Conservation (phyloP, 1,139 yeast species). For the Debaryomycetaceae sp. region DNA sequence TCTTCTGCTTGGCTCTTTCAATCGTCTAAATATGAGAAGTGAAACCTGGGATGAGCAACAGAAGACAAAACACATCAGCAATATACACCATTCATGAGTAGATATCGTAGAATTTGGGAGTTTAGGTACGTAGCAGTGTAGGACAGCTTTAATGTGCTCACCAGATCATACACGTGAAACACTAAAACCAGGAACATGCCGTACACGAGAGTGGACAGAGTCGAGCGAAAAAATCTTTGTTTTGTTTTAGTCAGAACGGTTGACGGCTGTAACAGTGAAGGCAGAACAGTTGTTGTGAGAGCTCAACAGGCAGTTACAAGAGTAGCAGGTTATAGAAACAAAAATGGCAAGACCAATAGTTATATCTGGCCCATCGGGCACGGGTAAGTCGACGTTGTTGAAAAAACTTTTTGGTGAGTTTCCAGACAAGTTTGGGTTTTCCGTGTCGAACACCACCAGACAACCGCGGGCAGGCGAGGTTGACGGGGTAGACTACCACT, state of each 20-base stretch:
- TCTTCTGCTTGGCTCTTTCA: no score
- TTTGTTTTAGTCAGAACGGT: neutral
- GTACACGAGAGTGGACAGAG: neutral
- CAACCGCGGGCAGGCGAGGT: conserved; percentile 88
- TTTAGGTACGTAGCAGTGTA: no score
- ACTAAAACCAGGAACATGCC: neutral
- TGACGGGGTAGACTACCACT: conserved; percentile 87
- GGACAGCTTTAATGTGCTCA: no score
- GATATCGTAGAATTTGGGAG: no score
- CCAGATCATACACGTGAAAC: neutral
- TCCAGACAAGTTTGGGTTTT: conserved; percentile 88
- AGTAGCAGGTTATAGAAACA: neutral
- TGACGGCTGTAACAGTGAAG: neutral
- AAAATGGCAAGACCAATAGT: conserved; percentile 70
- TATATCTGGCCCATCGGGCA: conserved; percentile 94
- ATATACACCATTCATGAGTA: no score
- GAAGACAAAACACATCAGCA: no score
- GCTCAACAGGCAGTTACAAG: neutral
- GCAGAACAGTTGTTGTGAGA: neutral
- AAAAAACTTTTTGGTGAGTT: conserved; percentile 86
- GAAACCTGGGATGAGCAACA: no score
- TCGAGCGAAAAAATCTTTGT: neutral
- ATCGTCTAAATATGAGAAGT: no score
- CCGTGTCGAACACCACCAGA: conserved; percentile 93
- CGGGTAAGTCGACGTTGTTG: conserved; percentile 93